Percentiles rank a stretch among this genome's conserved stretches.
These are phyloP conservation scores for Jatropha podagrica DNA, from an alignment of 441 rosid species.

Conservation along the genomic window DNA sequence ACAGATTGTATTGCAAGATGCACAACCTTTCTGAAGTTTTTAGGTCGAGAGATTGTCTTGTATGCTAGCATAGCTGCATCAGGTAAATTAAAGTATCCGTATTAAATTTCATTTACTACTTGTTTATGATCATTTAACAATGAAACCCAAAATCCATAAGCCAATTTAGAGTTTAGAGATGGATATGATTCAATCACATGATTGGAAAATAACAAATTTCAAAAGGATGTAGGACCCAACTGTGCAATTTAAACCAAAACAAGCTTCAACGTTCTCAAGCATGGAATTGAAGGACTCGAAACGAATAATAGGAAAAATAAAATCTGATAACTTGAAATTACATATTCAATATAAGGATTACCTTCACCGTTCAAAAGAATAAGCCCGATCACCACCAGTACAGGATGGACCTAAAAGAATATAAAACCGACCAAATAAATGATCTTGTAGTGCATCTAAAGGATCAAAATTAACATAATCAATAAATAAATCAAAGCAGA, in stretches of 20 bases:
- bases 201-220: not conserved
- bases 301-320: not conserved
- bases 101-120: not conserved
- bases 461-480: not conserved
- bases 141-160: not conserved
- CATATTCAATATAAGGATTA: slow-evolving; percentile 12
- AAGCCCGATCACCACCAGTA: slow-evolving; percentile 71
- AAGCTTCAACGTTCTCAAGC: not conserved
- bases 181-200: not conserved
- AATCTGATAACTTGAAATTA: not conserved
- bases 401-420: slow-evolving; percentile 72
- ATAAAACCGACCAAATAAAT: not conserved
- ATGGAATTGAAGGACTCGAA: not conserved
- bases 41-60: slow-evolving; percentile 71
- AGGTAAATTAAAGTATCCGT: slow-evolving; percentile 1
- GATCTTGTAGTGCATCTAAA: not conserved
- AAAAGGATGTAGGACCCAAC: not conserved
- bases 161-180: not conserved
- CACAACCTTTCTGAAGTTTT: slow-evolving; percentile 62
- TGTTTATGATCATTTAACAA: not conserved
- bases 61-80: slow-evolving; percentile 76
- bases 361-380: slow-evolving; percentile 88
- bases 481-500: not conserved
- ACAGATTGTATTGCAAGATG: slow-evolving; percentile 62
- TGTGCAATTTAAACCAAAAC: not conserved